Conservation (phyloP, 2,329 filamentous ascomycete genomes). For the Falciphora oryzae region DNA sequence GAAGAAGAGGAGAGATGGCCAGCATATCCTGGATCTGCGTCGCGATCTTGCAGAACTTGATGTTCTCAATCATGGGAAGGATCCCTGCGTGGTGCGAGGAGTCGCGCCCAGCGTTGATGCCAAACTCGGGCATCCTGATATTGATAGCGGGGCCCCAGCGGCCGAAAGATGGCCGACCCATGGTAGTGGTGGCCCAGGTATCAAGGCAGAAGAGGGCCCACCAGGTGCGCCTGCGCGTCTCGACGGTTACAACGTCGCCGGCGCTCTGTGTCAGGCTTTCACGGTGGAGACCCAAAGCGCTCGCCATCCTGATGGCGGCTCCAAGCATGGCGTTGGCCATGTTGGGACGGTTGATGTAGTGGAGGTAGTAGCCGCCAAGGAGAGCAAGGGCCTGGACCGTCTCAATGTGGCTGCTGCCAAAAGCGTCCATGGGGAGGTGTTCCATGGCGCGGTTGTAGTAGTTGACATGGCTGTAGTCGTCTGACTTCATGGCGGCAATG, state of each 20-base stretch:
- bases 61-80: slow-evolving; percentile 68
- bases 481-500: slow-evolving; percentile 58
- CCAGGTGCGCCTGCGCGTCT: slow-evolving; percentile 64
- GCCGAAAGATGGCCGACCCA: slow-evolving; percentile 64
- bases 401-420: slow-evolving; percentile 67
- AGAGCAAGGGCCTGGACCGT: slow-evolving; percentile 66
- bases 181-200: slow-evolving; percentile 66
- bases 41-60: slow-evolving; percentile 73
- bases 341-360: slow-evolving; percentile 72
- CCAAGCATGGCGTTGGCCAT: slow-evolving; percentile 70
- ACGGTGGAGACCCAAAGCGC: slow-evolving; percentile 64
- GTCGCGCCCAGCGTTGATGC: slow-evolving; percentile 39
- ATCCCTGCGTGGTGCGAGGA: slow-evolving; percentile 57
- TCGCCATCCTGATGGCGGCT: slow-evolving; percentile 68
- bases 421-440: slow-evolving; percentile 59
- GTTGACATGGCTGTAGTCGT: slow-evolving; percentile 61
- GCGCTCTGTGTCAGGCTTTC: slow-evolving; percentile 43
- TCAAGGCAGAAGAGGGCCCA: slow-evolving; percentile 71
- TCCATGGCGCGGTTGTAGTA: slow-evolving; percentile 66
- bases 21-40: slow-evolving; percentile 72
- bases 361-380: slow-evolving; percentile 70
- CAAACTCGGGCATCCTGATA: slow-evolving; percentile 54
- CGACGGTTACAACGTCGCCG: slow-evolving; percentile 46
- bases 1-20: slow-evolving; percentile 61
- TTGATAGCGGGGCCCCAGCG: slow-evolving; percentile 64